These are phyloP conservation scores for Talaromyces pinophilus DNA, from an alignment of 2,329 filamentous ascomycete genomes.

Conservation along the genomic window DNA sequence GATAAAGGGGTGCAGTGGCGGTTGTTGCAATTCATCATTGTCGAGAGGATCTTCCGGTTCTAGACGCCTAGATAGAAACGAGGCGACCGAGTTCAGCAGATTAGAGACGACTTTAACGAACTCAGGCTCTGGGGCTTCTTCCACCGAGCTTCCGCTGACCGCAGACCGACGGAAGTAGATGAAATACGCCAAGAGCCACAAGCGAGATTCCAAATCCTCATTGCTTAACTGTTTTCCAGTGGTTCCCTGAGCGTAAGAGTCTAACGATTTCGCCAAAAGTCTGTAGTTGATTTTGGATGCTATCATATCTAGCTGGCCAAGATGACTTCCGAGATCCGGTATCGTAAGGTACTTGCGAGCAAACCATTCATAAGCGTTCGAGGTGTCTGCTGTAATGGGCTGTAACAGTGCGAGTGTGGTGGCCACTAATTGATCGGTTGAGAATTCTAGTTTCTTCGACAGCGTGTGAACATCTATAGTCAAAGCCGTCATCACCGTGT, in stretches of 20 bases:
- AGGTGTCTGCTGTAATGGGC: conserved; percentile 46
- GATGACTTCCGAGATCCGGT: conserved; percentile 41
- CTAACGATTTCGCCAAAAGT: conserved; percentile 45
- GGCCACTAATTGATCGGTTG: conserved; percentile 33
- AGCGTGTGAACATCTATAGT: conserved; percentile 32
- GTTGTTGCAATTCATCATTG: conserved; percentile 31
- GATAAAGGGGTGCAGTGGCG: conserved; percentile 56
- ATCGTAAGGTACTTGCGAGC: conserved; percentile 49
- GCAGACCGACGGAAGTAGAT: conserved; percentile 59
- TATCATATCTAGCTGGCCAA: conserved; percentile 45
- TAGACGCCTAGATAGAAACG: conserved; percentile 55
- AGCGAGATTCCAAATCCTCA: conserved; percentile 44
- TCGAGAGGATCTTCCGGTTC: conserved; percentile 43
- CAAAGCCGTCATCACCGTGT: conserved; percentile 41
- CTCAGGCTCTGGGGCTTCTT: conserved; percentile 51
- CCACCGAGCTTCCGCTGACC: conserved; percentile 39
- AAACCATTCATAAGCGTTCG: conserved; percentile 50
- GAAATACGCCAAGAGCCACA: conserved; percentile 62
- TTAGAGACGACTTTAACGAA: conserved; percentile 59
- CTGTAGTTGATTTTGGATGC: conserved; percentile 55
- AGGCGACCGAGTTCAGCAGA: conserved; percentile 58
- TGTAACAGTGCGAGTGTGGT: conserved; percentile 45
- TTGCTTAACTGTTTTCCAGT: conserved; percentile 30
- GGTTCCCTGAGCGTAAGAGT: conserved; percentile 32
- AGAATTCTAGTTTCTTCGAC: conserved; percentile 27